Evolutionary conservation across 2,329 filamentous ascomycete species (phyloP).

Genomic region (Microcera coccophila): DNA sequence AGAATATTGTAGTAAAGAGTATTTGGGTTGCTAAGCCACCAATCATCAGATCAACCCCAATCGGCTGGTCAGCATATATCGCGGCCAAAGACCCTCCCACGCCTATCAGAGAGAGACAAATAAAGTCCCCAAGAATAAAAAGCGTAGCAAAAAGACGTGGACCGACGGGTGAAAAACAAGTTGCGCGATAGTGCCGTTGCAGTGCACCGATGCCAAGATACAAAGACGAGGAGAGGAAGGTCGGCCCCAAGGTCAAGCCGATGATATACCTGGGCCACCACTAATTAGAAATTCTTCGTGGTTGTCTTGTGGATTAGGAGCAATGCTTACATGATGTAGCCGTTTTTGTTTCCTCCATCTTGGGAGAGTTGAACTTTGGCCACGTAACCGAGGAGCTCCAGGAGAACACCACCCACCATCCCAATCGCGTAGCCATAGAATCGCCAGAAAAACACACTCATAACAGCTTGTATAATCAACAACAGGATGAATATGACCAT

Average conservation of each 20-base stretch:
- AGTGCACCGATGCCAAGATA: slow-evolving; percentile 17
- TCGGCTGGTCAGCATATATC: slow-evolving; percentile 14
- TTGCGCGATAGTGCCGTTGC: slow-evolving; percentile 1
- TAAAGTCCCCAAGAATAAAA: slow-evolving; percentile 17
- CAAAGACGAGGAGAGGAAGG: slow-evolving; percentile 17
- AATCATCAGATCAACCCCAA: slow-evolving; percentile 19
- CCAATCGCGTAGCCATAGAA: slow-evolving; percentile 18
- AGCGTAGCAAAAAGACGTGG: slow-evolving; percentile 10
- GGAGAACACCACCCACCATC: slow-evolving; percentile 15
- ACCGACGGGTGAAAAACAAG: slow-evolving; percentile 3
- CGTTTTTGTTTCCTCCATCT: slow-evolving; percentile 15
- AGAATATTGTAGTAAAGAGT: slow-evolving; percentile 16
- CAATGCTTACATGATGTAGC: slow-evolving; percentile 17
- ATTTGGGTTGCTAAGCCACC: slow-evolving; percentile 16
- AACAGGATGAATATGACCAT: neutral
- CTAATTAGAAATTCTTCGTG: neutral
- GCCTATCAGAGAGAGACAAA: slow-evolving; percentile 18
- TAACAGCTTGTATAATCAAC: slow-evolving; percentile 1
- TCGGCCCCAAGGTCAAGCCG: slow-evolving; percentile 17
- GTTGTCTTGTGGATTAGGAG: neutral
- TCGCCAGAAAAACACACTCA: slow-evolving; percentile 8
- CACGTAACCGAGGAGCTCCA: slow-evolving; percentile 17
- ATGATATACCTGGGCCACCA: slow-evolving; percentile 16
- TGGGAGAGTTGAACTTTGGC: slow-evolving; percentile 16
- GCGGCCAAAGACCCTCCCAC: slow-evolving; percentile 16